These are phyloP conservation scores for Neopestalotiopsis clavispora DNA, from an alignment of 2,329 filamentous ascomycete genomes.

Conservation along the genomic window DNA sequence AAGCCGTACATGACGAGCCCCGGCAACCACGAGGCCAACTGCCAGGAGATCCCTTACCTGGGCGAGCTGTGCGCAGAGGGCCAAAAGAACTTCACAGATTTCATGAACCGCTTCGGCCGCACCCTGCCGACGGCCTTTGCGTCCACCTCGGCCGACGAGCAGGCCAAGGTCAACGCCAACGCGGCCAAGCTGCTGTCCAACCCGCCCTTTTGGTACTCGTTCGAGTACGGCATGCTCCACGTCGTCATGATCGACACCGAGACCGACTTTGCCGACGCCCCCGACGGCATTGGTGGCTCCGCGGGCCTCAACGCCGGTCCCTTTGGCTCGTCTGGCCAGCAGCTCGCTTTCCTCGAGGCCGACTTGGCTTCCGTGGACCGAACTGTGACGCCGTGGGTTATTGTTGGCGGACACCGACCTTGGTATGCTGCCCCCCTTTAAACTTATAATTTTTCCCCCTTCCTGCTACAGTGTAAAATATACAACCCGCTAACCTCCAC, in stretches of 20 bases:
- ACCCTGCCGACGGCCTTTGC: slow-evolving; percentile 57
- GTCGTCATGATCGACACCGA: slow-evolving; percentile 61
- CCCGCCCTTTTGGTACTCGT: slow-evolving; percentile 65
- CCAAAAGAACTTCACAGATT: slow-evolving; percentile 66
- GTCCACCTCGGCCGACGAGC: slow-evolving; percentile 49
- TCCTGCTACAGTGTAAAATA: neutral
- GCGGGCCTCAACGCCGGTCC: slow-evolving; percentile 51
- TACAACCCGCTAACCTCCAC: neutral
- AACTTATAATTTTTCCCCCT: neutral
- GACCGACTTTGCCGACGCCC: slow-evolving; percentile 58
- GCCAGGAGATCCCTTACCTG: slow-evolving; percentile 46
- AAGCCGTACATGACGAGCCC: slow-evolving; percentile 62
- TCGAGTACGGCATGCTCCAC: slow-evolving; percentile 63
- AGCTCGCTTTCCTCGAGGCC: slow-evolving; percentile 58
- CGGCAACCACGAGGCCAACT: slow-evolving; percentile 65
- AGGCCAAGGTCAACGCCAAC: slow-evolving; percentile 48
- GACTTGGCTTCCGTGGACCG: slow-evolving; percentile 63
- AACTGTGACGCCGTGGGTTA: slow-evolving; percentile 56
- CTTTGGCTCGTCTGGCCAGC: slow-evolving; percentile 53
- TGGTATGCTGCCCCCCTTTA: slow-evolving; percentile 33
- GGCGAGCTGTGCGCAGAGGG: slow-evolving; percentile 50
- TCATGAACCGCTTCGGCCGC: slow-evolving; percentile 57
- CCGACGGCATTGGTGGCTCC: slow-evolving; percentile 47
- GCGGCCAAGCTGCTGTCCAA: slow-evolving; percentile 49
- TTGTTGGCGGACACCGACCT: slow-evolving; percentile 50